These are phyloP conservation scores for Beauveria sp. DNA, from an alignment of 2,329 filamentous ascomycete species.

Conservation along the genomic window DNA sequence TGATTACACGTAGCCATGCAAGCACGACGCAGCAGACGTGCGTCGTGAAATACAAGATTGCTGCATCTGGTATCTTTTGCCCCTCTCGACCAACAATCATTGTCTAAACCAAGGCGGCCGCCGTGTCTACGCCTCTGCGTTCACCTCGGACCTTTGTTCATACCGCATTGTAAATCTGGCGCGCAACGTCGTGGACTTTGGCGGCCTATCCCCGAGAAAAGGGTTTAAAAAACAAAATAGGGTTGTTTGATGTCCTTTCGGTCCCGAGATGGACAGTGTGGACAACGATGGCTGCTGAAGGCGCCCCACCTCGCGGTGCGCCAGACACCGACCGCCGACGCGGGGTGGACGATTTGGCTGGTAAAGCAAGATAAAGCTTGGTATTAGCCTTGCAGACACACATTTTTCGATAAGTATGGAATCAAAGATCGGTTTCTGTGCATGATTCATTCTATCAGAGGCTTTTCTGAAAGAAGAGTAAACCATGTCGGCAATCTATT, in stretches of 20 bases:
- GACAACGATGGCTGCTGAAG: no score
- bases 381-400: neutral
- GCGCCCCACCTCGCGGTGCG: neutral
- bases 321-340: neutral
- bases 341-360: neutral
- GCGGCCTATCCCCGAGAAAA: neutral
- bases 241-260: neutral
- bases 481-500: no score
- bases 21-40: neutral
- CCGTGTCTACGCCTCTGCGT: no score
- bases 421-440: neutral
- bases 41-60: neutral
- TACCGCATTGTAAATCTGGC: no score
- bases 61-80: neutral
- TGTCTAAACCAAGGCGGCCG: neutral
- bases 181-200: neutral
- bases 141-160: no score
- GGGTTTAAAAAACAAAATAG: neutral
- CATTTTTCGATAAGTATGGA: neutral
- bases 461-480: neutral
- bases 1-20: neutral
- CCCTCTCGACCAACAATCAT: neutral
- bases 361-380: neutral
- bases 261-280: neutral
- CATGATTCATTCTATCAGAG: neutral